These are phyloP conservation scores for Imleria badia DNA, from an alignment of 768 basidiomycete genomes.

Conservation along the genomic window DNA sequence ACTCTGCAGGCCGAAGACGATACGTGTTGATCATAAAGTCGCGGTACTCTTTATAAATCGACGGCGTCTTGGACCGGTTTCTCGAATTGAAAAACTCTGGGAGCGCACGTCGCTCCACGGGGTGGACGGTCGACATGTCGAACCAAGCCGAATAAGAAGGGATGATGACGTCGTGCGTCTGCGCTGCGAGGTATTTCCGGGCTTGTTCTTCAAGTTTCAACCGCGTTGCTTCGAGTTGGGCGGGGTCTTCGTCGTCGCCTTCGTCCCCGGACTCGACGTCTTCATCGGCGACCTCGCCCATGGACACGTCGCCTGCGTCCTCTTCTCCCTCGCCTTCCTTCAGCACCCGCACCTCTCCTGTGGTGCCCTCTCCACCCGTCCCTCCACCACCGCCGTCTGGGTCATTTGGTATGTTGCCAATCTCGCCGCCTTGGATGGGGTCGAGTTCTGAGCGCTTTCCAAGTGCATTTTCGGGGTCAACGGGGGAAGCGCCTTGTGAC, in stretches of 20 bases:
- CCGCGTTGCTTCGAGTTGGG: slow-evolving; percentile 78
- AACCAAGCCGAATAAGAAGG: slow-evolving; percentile 99
- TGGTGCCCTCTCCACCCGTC: slow-evolving; percentile 19
- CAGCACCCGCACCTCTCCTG: slow-evolving; percentile 37
- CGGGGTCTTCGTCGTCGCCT: slow-evolving; percentile 83
- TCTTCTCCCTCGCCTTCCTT: slow-evolving; percentile 63
- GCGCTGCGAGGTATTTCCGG: slow-evolving; percentile 92
- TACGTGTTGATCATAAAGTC: slow-evolving; percentile 99
- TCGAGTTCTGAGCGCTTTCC: slow-evolving; percentile 91
- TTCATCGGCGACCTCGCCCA: slow-evolving; percentile 77
- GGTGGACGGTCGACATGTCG: slow-evolving; percentile 90
- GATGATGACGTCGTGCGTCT: slow-evolving; percentile 95
- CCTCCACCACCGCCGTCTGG: slow-evolving; percentile 23
- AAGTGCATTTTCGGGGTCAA: slow-evolving; percentile 75
- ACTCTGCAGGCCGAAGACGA: slow-evolving; percentile 88
- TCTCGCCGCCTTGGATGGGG: slow-evolving; percentile 74
- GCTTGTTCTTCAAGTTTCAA: slow-evolving; percentile 81
- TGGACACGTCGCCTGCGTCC: slow-evolving; percentile 73
- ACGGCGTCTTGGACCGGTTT: slow-evolving; percentile 92
- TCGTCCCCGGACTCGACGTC: slow-evolving; percentile 78
- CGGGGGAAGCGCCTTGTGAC: slow-evolving; percentile 66
- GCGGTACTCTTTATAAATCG: slow-evolving; percentile 98
- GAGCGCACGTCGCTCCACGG: slow-evolving; percentile 86
- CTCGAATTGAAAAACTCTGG: slow-evolving; percentile 98
- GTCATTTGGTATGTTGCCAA: slow-evolving; percentile 64